Percentiles rank a stretch among this genome's conserved stretches.
Evolutionary conservation across 106 monocot species (phyloP).

Genomic region (Dioscorea alata): DNA sequence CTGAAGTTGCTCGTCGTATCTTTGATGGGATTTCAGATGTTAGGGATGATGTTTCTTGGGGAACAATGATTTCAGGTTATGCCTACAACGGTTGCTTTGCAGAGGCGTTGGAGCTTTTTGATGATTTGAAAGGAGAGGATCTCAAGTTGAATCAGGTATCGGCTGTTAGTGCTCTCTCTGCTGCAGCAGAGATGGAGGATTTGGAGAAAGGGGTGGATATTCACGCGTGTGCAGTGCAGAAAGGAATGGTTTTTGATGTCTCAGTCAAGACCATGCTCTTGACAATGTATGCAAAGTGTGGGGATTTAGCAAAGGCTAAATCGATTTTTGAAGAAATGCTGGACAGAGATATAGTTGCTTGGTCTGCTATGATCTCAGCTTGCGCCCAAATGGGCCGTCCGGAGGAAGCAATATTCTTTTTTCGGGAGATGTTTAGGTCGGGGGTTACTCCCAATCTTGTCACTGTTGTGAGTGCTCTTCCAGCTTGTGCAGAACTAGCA

Average conservation of each 20-base stretch:
- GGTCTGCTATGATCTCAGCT: slow-evolving; percentile 81
- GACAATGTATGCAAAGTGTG: slow-evolving; percentile 66
- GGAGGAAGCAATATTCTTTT: slow-evolving; percentile 35
- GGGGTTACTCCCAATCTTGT: slow-evolving; percentile 39
- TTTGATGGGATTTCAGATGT: slow-evolving; percentile 34
- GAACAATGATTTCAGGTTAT: slow-evolving; percentile 67
- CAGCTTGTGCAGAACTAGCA: slow-evolving; percentile 59
- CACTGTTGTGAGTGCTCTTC: slow-evolving; percentile 42
- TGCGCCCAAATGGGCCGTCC: slow-evolving; percentile 36
- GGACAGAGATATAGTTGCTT: slow-evolving; percentile 58
- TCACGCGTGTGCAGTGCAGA: slow-evolving; percentile 32
- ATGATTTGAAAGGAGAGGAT: slow-evolving; percentile 21
- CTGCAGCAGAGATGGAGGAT: slow-evolving; percentile 60
- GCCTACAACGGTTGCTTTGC: slow-evolving; percentile 28
- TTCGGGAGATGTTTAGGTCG: slow-evolving; percentile 39
- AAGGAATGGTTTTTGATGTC: slow-evolving; percentile 29
- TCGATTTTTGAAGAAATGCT: slow-evolving; percentile 40
- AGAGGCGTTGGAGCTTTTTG: slow-evolving; percentile 53
- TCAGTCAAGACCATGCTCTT: slow-evolving; percentile 38
- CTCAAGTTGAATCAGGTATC: slow-evolving; percentile 40
- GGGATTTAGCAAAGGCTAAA: slow-evolving; percentile 40
- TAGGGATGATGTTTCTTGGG: slow-evolving; percentile 64
- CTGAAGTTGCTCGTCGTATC: slow-evolving; percentile 28
- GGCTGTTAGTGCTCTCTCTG: slow-evolving; percentile 48
- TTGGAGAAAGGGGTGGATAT: slow-evolving; percentile 38